Evolutionary conservation across 2,329 filamentous ascomycete species (phyloP).

Genomic region (Atkinsonella texensis): DNA sequence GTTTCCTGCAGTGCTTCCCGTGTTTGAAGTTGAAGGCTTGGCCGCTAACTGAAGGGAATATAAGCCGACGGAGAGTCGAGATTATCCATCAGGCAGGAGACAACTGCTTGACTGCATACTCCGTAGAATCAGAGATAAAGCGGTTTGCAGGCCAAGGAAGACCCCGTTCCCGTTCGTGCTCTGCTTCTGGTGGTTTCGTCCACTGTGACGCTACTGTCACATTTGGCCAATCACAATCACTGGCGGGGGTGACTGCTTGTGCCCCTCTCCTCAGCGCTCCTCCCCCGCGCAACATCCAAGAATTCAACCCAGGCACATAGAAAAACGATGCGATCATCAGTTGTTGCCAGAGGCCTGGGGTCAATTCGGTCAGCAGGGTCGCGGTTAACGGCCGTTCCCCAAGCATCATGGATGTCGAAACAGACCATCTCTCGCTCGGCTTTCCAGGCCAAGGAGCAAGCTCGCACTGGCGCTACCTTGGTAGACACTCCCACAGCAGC

Average conservation of each 20-base stretch:
- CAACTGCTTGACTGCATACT: not conserved
- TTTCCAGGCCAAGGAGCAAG: not conserved
- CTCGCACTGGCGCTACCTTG: constrained; percentile 8
- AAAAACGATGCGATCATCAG: constrained; percentile 6
- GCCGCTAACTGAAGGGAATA: no score
- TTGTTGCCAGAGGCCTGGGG: constrained; percentile 4
- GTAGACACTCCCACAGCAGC: constrained; percentile 8
- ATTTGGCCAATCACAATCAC: not conserved
- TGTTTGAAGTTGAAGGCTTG: no score
- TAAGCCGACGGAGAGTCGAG: constrained; percentile 1
- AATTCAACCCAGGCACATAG: not conserved
- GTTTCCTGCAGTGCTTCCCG: no score
- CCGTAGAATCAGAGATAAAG: not conserved
- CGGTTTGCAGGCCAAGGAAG: not conserved
- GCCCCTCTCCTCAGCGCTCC: not conserved
- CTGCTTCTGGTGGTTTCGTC: not conserved
- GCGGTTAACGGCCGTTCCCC: not conserved
- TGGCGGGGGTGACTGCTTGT: not conserved
- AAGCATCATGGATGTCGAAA: constrained; percentile 5
- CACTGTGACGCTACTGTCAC: not conserved
- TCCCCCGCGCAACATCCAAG: not conserved
- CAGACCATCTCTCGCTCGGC: not conserved
- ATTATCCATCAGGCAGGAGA: not conserved
- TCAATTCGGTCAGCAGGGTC: constrained; percentile 5
- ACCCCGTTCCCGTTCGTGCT: not conserved